phyloP scores from a whole-genome alignment of 2,329 filamentous ascomycete genomes.

The Penicillium sp. region DNA sequence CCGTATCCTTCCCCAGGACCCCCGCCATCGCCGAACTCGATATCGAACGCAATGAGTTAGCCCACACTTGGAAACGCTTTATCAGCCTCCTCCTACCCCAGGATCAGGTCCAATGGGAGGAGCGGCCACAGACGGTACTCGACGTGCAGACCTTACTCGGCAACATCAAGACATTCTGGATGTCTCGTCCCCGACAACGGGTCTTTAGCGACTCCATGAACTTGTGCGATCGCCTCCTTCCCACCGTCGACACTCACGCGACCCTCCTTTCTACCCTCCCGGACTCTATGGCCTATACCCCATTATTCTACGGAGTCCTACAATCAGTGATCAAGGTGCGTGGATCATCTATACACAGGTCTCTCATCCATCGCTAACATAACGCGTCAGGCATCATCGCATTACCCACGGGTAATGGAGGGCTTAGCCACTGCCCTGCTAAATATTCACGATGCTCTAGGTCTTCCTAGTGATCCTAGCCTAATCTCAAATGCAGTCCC shows the following conservation, averaged over 20 bases:
- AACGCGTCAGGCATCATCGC: slow-evolving; percentile 32
- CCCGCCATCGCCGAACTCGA: slow-evolving; percentile 37
- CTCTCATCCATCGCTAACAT: not conserved
- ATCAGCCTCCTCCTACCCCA: slow-evolving; percentile 29
- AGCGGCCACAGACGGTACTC: slow-evolving; percentile 29
- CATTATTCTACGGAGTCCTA: slow-evolving; percentile 38
- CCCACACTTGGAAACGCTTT: slow-evolving; percentile 39
- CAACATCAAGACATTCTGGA: slow-evolving; percentile 31
- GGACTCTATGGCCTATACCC: slow-evolving; percentile 27
- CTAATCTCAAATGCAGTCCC: slow-evolving; percentile 17
- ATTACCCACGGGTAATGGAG: slow-evolving; percentile 38
- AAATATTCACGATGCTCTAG: slow-evolving; percentile 35
- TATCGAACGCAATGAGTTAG: slow-evolving; percentile 41
- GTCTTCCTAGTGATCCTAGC: slow-evolving; percentile 15
- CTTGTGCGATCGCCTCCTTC: slow-evolving; percentile 31
- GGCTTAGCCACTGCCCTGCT: slow-evolving; percentile 35
- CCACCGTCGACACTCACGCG: slow-evolving; percentile 32
- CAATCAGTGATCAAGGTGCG: slow-evolving; percentile 41
- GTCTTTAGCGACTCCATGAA: slow-evolving; percentile 28
- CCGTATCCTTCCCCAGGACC: slow-evolving; percentile 19
- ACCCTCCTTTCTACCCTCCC: slow-evolving; percentile 29
- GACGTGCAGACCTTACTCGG: slow-evolving; percentile 33
- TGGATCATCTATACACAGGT: not conserved
- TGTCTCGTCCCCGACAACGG: slow-evolving; percentile 27
- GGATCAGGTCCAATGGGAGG: slow-evolving; percentile 31